Conservation (phyloP, 2,329 filamentous ascomycete genomes). For the Cytospora piceicola region DNA sequence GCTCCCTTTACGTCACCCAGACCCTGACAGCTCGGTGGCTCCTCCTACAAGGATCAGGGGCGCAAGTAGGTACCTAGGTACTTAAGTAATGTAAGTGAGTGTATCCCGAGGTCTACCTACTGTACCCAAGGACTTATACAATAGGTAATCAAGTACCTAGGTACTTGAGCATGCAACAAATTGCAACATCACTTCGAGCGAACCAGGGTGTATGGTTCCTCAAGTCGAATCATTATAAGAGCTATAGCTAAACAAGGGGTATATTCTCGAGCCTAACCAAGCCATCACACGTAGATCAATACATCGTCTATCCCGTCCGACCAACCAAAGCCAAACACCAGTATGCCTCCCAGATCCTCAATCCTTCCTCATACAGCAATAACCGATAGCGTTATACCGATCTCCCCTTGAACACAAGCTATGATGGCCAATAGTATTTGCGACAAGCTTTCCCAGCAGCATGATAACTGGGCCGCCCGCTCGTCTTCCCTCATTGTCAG, state of each 20-base stretch:
- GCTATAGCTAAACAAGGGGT: conserved; percentile 14
- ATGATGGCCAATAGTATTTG: not conserved
- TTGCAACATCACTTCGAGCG: not conserved
- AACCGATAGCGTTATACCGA: not conserved
- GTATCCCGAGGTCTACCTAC: too few species aligned
- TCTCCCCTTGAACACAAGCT: not conserved
- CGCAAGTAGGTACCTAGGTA: too few species aligned
- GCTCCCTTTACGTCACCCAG: not conserved
- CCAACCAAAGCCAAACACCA: conserved; percentile 17
- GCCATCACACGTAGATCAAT: conserved; percentile 8
- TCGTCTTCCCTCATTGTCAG: not conserved
- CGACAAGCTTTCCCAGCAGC: not conserved
- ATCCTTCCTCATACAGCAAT: conserved; percentile 9
- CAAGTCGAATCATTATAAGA: not conserved
- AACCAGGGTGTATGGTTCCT: not conserved
- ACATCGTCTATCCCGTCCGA: not conserved
- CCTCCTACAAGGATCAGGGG: not conserved
- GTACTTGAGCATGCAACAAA: not conserved
- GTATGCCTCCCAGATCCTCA: conserved; percentile 9
- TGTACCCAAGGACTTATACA: too few species aligned
- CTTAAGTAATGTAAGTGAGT: too few species aligned
- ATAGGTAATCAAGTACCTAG: too few species aligned
- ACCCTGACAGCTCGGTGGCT: not conserved
- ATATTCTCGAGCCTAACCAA: conserved; percentile 19
- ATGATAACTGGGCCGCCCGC: not conserved